Evolutionary conservation across 2,329 filamentous ascomycete genomes (phyloP), one percentile per base, ranked within the genome.

Genomic region (Dactylellina sp.): DNA sequence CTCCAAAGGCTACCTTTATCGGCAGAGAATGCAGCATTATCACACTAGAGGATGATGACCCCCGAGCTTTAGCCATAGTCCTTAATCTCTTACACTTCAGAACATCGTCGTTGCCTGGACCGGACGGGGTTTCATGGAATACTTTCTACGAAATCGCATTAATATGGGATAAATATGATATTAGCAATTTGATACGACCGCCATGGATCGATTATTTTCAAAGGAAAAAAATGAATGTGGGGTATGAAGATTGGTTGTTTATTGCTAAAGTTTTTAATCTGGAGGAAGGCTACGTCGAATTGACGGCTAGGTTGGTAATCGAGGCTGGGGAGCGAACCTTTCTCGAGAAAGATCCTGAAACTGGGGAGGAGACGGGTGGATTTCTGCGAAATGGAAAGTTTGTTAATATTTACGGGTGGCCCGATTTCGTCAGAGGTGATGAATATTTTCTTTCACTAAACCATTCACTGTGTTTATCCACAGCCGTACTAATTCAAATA

Each of bases 91-190:
- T 72, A 11, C 68, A 72, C 32, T 28, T 72, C 14, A 61, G 60
- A 22, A n/a, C 20, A 1, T 60, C 60, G 28, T 32, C 37, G 1
- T 46, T 72, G 9, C 68, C 68, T 4, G 49, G 50, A 0, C 18
- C 22, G 7, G 53, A 65, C 4, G 44, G 39, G 0, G 44, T 72
- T 11, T 42, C 60, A 18, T 72, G 68, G 68, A 44, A 50, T 24
- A 65, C 47, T 0, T 42, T 72, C 25, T 64, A 60, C n/a, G 60
- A 65, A 14, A 37, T 72, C 12, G 60, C 68, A 2, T n/a, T 60
- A 1, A 65, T 72, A 28, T 72, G 68, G 68, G 68, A 72, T 44
- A 72, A 72, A 37, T 72, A 72, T 22, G 55, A 72, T 65, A 60
- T 72, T 12, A 72, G 28, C 28, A 65, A 49, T 42, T 16, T 72